Conservation (phyloP, 192 early-diverging fungal genomes). For the Kappamyces sp. region DNA sequence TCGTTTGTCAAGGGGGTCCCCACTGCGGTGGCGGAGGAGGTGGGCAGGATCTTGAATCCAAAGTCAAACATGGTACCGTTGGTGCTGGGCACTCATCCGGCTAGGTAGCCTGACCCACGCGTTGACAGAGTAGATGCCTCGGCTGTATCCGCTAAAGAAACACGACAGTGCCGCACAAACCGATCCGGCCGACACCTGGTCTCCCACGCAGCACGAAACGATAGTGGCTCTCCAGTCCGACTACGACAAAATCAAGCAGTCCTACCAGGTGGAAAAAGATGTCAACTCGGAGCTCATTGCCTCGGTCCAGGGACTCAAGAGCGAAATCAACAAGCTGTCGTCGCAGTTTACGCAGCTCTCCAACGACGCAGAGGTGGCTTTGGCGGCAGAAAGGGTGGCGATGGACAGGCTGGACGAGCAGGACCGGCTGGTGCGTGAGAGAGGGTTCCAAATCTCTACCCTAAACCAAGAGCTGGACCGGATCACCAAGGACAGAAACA, state of each 20-base stretch:
- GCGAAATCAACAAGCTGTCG: not conserved
- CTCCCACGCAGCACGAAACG: slow-evolving; percentile 6
- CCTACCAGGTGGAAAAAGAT: slow-evolving; percentile 9
- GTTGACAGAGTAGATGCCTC: too few species aligned
- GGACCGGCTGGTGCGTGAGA: too few species aligned
- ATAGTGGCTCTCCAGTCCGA: not conserved
- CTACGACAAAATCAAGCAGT: slow-evolving; percentile 4
- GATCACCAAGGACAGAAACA: too few species aligned
- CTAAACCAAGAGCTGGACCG: too few species aligned
- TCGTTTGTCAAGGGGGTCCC: not conserved
- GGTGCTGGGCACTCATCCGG: too few species aligned
- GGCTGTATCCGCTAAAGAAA: too few species aligned
- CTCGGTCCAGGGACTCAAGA: slow-evolving; percentile 3
- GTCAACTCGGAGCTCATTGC: not conserved
- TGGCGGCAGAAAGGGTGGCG: not conserved
- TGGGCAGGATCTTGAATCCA: too few species aligned
- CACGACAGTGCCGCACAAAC: not conserved
- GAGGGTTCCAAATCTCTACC: too few species aligned
- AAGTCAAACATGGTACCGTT: too few species aligned
- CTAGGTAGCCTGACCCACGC: too few species aligned
- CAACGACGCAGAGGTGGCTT: slow-evolving; percentile 6
- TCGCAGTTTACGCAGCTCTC: slow-evolving; percentile 3
- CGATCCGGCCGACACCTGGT: not conserved
- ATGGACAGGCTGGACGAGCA: too few species aligned
- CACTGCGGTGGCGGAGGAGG: too few species aligned